Conservation (phyloP, 2,329 filamentous ascomycete genomes). For the Apiospora aurea region DNA sequence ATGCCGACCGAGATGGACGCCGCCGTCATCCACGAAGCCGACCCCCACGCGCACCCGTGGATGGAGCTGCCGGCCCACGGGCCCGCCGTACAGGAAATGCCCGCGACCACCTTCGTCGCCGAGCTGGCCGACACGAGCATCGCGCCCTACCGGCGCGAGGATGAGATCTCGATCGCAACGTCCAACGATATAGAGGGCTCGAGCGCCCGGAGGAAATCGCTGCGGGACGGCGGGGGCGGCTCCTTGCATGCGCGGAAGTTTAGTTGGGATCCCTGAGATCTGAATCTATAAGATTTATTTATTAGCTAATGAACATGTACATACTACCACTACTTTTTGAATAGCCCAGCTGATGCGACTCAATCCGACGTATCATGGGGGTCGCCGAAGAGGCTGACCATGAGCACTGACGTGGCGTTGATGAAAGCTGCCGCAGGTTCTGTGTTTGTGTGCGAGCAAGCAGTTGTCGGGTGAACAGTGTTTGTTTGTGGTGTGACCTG, state of each 20-base stretch:
- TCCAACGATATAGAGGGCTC: background rate
- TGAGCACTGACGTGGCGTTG: too few relatives aligned
- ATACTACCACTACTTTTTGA: too few relatives aligned
- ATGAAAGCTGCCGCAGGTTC: too few relatives aligned
- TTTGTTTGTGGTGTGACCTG: too few relatives aligned
- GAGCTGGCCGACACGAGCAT: slow-evolving; percentile 19
- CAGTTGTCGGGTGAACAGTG: too few relatives aligned
- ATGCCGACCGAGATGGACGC: background rate
- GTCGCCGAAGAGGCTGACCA: too few relatives aligned
- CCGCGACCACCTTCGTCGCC: background rate
- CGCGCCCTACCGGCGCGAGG: background rate
- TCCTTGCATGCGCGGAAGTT: background rate
- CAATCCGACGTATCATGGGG: too few relatives aligned
- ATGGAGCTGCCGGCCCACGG: slow-evolving; percentile 1
- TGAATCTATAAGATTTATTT: too few relatives aligned
- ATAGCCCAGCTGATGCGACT: too few relatives aligned
- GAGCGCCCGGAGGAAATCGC: slow-evolving; percentile 13
- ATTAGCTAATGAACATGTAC: too few relatives aligned
- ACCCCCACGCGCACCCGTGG: background rate
- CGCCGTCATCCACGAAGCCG: background rate
- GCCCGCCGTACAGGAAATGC: slow-evolving; percentile 2
- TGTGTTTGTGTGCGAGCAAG: too few relatives aligned
- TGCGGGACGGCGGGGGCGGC: background rate
- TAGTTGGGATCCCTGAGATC: background rate
- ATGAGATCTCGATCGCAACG: background rate